Conservation (phyloP, 805 yeast species). For the Zygotorulaspora florentina region DNA sequence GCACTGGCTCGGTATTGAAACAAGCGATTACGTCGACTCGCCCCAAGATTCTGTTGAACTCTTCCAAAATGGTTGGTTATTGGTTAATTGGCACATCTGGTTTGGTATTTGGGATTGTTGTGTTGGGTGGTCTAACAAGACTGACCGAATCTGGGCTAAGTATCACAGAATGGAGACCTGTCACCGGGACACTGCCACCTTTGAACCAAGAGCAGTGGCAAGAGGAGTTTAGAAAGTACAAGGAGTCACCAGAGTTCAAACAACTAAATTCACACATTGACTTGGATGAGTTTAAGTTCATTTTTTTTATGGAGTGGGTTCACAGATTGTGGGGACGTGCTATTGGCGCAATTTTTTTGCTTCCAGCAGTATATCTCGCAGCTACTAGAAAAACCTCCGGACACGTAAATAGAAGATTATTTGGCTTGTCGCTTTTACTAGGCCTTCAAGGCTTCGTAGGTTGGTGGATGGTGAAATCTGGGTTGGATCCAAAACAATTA, state of each 20-base stretch:
- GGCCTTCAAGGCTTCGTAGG: conserved; percentile 96
- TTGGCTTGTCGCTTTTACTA: conserved; percentile 69
- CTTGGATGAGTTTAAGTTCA: conserved; percentile 89
- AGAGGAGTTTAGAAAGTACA: conserved; percentile 73
- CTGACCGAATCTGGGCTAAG: conserved; percentile 93
- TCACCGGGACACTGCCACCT: conserved; percentile 93
- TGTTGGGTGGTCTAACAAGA: conserved; percentile 94
- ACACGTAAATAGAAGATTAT: conserved; percentile 60
- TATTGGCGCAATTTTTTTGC: conserved; percentile 75
- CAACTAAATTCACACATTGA: conserved; percentile 78
- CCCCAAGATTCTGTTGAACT: conserved; percentile 39
- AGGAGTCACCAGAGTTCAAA: conserved; percentile 85
- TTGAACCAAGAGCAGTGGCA: conserved; percentile 77
- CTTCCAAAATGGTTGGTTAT: conserved; percentile 67
- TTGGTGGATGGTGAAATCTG: conserved; percentile 99
- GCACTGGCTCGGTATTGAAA: conserved; percentile 11
- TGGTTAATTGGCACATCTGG: conserved; percentile 87
- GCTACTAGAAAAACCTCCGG: conserved; percentile 59
- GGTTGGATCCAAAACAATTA: conserved; percentile 75
- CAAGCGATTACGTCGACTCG: conserved; percentile 19
- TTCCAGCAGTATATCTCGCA: conserved; percentile 84
- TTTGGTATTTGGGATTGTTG: conserved; percentile 89
- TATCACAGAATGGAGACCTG: conserved; percentile 98
- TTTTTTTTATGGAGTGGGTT: conserved; percentile 96
- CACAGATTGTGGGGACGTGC: conserved; percentile 90